A percentile compares a stretch with the other conserved stretches of the same genome.
Evolutionary conservation across 2,329 filamentous ascomycete species (phyloP).

Genomic region (Alternaria viburni): DNA sequence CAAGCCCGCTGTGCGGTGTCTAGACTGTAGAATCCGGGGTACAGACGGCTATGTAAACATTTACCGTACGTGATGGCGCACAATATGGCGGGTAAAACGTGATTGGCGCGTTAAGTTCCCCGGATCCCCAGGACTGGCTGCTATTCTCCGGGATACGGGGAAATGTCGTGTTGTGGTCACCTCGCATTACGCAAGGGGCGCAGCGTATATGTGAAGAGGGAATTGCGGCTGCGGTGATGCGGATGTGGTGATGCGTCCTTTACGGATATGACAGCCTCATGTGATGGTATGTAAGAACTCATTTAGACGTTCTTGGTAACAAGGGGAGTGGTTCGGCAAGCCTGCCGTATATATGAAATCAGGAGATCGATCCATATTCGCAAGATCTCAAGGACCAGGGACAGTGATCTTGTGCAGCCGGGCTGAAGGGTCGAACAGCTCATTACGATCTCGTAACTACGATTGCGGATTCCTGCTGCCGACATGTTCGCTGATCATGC

Average conservation of each 20-base stretch:
- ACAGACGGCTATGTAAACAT: constrained; percentile 15
- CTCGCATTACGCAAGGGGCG: background rate
- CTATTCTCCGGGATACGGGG: constrained; percentile 13
- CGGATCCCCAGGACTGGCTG: background rate
- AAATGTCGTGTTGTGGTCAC: constrained; percentile 6
- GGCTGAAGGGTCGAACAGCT: background rate
- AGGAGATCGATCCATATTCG: background rate
- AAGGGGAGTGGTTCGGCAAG: background rate
- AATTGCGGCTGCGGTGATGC: constrained; percentile 1
- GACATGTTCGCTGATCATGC: background rate
- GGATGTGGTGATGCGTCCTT: background rate
- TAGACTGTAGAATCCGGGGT: constrained; percentile 21
- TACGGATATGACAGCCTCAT: background rate
- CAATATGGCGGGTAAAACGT: constrained; percentile 20
- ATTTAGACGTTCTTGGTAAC: background rate
- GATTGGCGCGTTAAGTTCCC: constrained; percentile 11
- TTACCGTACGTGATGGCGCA: background rate
- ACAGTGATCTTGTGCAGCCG: background rate
- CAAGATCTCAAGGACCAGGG: background rate
- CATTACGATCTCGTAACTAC: background rate
- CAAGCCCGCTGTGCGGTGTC: constrained; percentile 3
- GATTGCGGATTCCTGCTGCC: background rate
- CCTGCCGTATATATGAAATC: background rate
- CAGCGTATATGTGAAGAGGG: background rate
- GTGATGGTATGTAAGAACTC: background rate